Conservation (phyloP, 768 basidiomycete species). For the Tylopilus sp. region DNA sequence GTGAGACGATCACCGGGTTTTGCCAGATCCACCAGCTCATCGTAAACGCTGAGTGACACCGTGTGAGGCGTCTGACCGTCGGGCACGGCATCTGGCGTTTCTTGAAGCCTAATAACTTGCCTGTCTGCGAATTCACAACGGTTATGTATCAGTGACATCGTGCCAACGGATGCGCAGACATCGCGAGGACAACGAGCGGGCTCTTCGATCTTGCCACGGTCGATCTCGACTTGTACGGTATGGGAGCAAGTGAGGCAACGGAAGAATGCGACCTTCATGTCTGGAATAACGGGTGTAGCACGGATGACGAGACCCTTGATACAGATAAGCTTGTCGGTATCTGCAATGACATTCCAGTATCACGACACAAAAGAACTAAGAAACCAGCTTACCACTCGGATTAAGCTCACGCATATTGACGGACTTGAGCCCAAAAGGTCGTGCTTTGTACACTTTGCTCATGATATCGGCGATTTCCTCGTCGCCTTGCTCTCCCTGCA, state of each 20-base stretch:
- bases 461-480: conserved; percentile 89
- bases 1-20: conserved; percentile 94
- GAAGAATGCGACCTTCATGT: conserved; percentile 99
- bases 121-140: conserved; percentile 95
- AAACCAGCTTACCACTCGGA: conserved; percentile 64
- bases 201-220: conserved; percentile 96
- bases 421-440: conserved; percentile 80
- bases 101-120: conserved; percentile 93
- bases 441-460: conserved; percentile 84
- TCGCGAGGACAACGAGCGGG: conserved; percentile 91
- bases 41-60: conserved; percentile 95
- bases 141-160: conserved; percentile 95
- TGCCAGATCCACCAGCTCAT: conserved; percentile 93
- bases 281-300: conserved; percentile 95
- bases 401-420: conserved; percentile 96
- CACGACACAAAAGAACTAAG: background rate
- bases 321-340: conserved; percentile 95
- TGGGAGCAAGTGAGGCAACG: conserved; percentile 94
- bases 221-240: conserved; percentile 96
- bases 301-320: conserved; percentile 98
- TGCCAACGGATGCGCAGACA: conserved; percentile 81
- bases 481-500: conserved; percentile 71
- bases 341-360: conserved; percentile 38
- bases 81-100: conserved; percentile 96
- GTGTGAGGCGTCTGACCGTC: conserved; percentile 99